Percentiles rank a stretch among this genome's conserved stretches.
Conservation (phyloP, 176 grass and related monocot species). For the Bolboschoenus planiculmis region DNA sequence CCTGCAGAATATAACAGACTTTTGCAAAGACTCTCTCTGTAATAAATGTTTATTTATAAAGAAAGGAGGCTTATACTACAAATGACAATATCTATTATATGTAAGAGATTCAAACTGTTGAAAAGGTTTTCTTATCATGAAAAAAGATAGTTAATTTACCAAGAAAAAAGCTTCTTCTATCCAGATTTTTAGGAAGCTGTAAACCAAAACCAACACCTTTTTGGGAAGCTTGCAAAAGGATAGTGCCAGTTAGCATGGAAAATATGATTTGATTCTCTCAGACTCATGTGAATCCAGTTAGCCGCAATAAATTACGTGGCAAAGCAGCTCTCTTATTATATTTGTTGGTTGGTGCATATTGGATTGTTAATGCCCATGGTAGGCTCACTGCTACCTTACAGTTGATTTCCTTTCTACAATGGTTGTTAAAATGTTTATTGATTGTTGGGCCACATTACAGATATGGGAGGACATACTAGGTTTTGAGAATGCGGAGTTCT, state of each 20-base stretch:
- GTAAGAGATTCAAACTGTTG: background rate
- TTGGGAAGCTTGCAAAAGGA: background rate
- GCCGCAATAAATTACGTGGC: background rate
- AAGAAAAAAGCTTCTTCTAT: background rate
- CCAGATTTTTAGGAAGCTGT: background rate
- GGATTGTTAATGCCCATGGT: background rate
- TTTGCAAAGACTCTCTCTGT: background rate
- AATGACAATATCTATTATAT: background rate
- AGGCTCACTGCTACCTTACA: background rate
- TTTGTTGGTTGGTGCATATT: background rate
- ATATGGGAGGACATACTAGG: constrained; percentile 99
- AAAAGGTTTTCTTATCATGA: background rate
- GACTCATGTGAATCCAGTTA: background rate
- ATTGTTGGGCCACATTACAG: constrained; percentile 31
- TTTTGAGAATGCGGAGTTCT: constrained; percentile 98
- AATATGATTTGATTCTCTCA: background rate
- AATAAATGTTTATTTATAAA: background rate
- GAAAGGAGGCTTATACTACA: background rate
- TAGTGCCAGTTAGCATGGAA: background rate
- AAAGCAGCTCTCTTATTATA: background rate
- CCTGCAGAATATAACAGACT: background rate
- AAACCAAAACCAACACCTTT: background rate
- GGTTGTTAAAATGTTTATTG: background rate
- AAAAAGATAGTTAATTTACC: background rate
- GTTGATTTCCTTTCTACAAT: background rate